These are phyloP conservation scores for Torulaspora delbrueckii DNA, from an alignment of 805 yeast genomes.

Conservation along the genomic window DNA sequence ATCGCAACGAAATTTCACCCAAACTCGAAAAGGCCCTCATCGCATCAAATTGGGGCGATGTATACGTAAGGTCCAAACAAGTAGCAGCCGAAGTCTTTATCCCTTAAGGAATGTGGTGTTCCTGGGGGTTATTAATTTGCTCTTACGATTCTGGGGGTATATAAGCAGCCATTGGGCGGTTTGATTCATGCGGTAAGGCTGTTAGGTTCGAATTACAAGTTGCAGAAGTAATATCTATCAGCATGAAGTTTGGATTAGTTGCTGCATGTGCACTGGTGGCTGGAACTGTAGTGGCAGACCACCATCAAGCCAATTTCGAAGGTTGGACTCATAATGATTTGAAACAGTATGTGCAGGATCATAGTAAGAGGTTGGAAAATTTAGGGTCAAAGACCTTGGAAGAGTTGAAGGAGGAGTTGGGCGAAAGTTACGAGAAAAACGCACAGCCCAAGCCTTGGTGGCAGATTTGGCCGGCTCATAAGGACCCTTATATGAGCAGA, in stretches of 20 bases:
- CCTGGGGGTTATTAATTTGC: neutral
- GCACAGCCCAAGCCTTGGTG: conserved; percentile 31
- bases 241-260: conserved; percentile 1
- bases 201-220: neutral
- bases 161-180: neutral
- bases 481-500: conserved; percentile 1
- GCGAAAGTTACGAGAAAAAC: conserved; percentile 20
- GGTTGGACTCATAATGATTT: conserved; percentile 37
- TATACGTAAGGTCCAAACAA: neutral
- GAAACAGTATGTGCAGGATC: conserved; percentile 35
- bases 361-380: conserved; percentile 20
- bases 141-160: neutral
- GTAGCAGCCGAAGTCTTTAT: neutral
- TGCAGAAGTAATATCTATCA: neutral
- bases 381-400: conserved; percentile 19
- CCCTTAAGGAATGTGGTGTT: conserved; percentile 1
- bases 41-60: neutral
- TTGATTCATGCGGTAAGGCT: neutral
- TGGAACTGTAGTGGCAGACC: conserved; percentile 10
- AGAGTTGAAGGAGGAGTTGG: conserved; percentile 24
- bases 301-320: conserved; percentile 16
- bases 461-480: conserved; percentile 26
- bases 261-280: conserved; percentile 3
- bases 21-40: neutral
- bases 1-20: neutral